A percentile compares a stretch with the other conserved stretches of the same genome.
phyloP scores from a whole-genome alignment of 345 rosid species.

The Iberis pinnata region DNA sequence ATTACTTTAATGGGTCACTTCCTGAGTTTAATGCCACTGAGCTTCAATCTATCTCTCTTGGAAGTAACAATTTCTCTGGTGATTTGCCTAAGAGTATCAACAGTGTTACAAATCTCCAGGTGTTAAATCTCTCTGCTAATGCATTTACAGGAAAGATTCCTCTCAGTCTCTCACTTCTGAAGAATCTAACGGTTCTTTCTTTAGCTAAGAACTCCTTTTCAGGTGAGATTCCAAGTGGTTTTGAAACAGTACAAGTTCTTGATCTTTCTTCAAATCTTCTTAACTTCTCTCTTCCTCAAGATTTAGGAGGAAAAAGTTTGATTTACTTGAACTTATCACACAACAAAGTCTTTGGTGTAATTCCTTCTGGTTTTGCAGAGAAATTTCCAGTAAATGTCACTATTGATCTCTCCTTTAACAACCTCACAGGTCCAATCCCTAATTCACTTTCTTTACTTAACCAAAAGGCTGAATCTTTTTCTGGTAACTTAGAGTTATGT shows the following conservation, averaged over 20 bases:
- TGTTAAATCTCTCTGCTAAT: slow-evolving; percentile 69
- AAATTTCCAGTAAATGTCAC: slow-evolving; percentile 49
- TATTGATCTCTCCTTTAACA: slow-evolving; percentile 77
- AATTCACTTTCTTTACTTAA: slow-evolving; percentile 42
- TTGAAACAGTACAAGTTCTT: slow-evolving; percentile 42
- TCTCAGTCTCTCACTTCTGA: slow-evolving; percentile 34
- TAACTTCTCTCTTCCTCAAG: slow-evolving; percentile 53
- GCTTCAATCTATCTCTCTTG: slow-evolving; percentile 45
- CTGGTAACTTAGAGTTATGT: slow-evolving; percentile 62
- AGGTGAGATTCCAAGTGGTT: slow-evolving; percentile 51
- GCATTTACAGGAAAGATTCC: slow-evolving; percentile 66
- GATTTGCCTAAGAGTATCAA: slow-evolving; percentile 44
- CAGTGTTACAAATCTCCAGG: slow-evolving; percentile 38
- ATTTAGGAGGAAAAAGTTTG: slow-evolving; percentile 49
- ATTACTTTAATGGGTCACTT: slow-evolving; percentile 57
- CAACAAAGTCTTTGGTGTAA: slow-evolving; percentile 60
- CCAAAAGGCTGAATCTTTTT: slow-evolving; percentile 48
- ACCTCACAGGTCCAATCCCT: slow-evolving; percentile 77
- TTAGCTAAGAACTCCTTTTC: slow-evolving; percentile 54
- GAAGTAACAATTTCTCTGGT: slow-evolving; percentile 57
- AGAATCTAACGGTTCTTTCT: slow-evolving; percentile 60
- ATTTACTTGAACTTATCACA: slow-evolving; percentile 61
- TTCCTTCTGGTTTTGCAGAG: slow-evolving; percentile 49
- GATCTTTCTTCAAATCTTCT: slow-evolving; percentile 85
- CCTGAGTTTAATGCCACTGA: slow-evolving; percentile 50